Percentiles rank a stretch among this genome's conserved stretches.
phyloP scores from a whole-genome alignment of 23 red algal species.

The Cyanidioschyzon merolae region DNA sequence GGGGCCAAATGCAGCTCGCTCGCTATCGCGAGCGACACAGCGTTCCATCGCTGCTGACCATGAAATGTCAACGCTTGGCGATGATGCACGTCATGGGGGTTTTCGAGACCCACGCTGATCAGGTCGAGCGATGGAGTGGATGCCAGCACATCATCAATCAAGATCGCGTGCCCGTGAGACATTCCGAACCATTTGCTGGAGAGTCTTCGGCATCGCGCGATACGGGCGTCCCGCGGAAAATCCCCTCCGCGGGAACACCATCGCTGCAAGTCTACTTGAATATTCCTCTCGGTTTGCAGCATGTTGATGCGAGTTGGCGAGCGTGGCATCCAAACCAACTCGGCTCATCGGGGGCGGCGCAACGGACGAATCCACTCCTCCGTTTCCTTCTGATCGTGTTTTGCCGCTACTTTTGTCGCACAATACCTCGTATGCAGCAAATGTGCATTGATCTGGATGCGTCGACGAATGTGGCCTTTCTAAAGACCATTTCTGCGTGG shows the following conservation, averaged over 20 bases:
- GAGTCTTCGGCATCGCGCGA: too few species aligned
- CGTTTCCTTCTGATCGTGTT: background rate
- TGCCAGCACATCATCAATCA: too few species aligned
- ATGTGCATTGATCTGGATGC: background rate
- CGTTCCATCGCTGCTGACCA: background rate
- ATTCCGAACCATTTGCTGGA: too few species aligned
- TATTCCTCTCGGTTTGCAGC: too few species aligned
- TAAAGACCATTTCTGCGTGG: background rate
- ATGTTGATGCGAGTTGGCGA: too few species aligned
- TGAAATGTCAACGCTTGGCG: background rate
- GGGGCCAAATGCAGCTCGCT: background rate
- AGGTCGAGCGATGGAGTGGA: too few species aligned
- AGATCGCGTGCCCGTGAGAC: too few species aligned
- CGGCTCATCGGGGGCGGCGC: too few species aligned
- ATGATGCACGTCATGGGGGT: background rate
- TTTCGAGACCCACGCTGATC: background rate
- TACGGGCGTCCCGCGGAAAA: too few species aligned
- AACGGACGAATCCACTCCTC: background rate
- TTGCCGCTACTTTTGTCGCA: background rate
- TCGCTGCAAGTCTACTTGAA: too few species aligned
- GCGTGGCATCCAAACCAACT: too few species aligned
- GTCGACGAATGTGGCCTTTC: background rate
- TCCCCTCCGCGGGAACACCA: too few species aligned
- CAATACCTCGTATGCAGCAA: background rate
- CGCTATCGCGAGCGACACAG: background rate